These are phyloP conservation scores for Nannizzia gypsea DNA, from an alignment of 2,329 filamentous ascomycete species.

Conservation along the genomic window DNA sequence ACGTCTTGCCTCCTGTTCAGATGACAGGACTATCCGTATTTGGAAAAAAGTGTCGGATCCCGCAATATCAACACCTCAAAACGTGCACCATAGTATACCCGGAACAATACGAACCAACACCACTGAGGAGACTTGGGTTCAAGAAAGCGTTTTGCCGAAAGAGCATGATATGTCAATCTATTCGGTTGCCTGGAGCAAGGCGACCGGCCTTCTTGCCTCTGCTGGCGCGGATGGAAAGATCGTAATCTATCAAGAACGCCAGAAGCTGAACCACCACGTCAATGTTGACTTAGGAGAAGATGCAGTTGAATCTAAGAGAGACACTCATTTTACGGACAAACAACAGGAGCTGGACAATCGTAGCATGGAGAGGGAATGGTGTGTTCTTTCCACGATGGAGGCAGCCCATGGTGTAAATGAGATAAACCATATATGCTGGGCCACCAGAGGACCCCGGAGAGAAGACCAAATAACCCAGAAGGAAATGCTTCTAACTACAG, in stretches of 20 bases:
- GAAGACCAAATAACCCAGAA: constrained; percentile 17
- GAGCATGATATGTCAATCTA: constrained; percentile 75
- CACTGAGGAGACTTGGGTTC: constrained; percentile 71
- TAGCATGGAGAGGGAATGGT: constrained; percentile 48
- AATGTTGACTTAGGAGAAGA: constrained; percentile 8
- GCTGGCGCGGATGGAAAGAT: constrained; percentile 77
- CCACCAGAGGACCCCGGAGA: constrained; percentile 43
- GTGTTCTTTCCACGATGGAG: constrained; percentile 53
- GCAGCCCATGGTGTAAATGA: constrained; percentile 86
- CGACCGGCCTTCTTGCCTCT: constrained; percentile 68
- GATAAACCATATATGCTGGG: constrained; percentile 87
- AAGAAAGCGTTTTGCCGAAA: constrained; percentile 62
- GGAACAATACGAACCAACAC: constrained; percentile 69
- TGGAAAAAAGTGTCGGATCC: constrained; percentile 54
- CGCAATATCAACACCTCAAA: constrained; percentile 37
- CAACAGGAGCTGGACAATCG: background rate
- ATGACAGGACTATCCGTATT: constrained; percentile 66
- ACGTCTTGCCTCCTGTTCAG: constrained; percentile 69
- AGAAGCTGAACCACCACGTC: background rate
- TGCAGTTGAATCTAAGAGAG: constrained; percentile 9
- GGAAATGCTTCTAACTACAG: constrained; percentile 81
- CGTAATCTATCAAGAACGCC: constrained; percentile 60
- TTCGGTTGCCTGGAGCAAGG: constrained; percentile 68
- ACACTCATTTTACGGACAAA: background rate
- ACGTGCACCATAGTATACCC: constrained; percentile 45